Base-by-base conservation (phyloP, 192 early-diverging fungal species). In the Powellomyces hirtus region DNA sequence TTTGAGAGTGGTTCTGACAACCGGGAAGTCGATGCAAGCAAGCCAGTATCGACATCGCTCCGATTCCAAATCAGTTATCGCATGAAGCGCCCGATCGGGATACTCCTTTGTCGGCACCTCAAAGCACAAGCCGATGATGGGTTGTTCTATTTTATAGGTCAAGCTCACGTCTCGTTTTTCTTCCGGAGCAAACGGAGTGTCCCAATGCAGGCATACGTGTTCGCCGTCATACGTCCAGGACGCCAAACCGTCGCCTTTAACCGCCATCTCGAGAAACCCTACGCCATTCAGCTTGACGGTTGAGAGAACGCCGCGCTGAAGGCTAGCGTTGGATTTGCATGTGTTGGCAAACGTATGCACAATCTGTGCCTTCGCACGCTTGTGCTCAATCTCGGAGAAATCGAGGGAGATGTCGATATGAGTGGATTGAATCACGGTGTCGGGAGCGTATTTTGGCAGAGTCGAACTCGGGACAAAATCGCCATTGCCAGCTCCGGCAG, bases 11-110 rank as follows among this genome's bases (percentile, higher is more conserved):
- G 83, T 83, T 16, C 83, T 55, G 7, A 82, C 80, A 4, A 72
- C 53, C 1, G 83, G 83, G 36, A 66, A 77, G 51, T 84, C 83
- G 30, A 84, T 78, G 42, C 66, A 73, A 0, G 83, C 72, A 1
- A 84, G 67, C 83, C 83, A 84, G 72, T 84, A 83, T 11, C 83
- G 73, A 5, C 77, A 77, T 3, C 80, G 70, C 42, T 75, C 76
- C 1, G 76, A 42, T 57, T 82, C 83, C 44, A 79, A 73, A 55
- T 82, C 80, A 1, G 83, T 82, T 38, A 84, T 78, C 35, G 38
- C 53, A 40, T 74, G 80, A 3, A 73, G 51, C 4, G 60, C 77
- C 14, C 67, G 53, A 36, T 72, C 51, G 2, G 64, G 68, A 26
- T 71, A 62, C 13, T 56, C 50, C 26, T 52, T 62, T 27, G 78